These are phyloP conservation scores for Ramaria sp. DNA, from an alignment of 768 basidiomycete genomes.

Conservation along the genomic window DNA sequence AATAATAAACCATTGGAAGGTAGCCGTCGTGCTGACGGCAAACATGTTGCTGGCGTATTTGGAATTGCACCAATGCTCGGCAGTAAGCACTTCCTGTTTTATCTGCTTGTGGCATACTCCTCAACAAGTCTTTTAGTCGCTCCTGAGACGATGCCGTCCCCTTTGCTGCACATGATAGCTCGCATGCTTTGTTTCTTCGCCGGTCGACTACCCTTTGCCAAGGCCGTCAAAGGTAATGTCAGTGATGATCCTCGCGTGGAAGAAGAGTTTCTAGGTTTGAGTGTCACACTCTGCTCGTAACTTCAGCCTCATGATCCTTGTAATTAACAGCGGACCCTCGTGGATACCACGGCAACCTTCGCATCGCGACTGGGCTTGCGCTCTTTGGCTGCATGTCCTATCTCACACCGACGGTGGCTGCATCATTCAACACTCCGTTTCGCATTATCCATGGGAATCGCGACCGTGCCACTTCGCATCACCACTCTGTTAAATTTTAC, in stretches of 20 bases:
- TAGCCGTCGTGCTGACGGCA: background rate
- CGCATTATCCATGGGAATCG: constrained; percentile 24
- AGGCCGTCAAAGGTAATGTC: constrained; percentile 22
- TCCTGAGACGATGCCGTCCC: constrained; percentile 19
- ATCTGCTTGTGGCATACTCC: background rate
- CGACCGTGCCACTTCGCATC: constrained; percentile 23
- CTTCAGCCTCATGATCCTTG: background rate
- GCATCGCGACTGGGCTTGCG: constrained; percentile 24
- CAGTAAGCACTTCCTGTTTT: constrained; percentile 12
- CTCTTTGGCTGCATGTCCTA: constrained; percentile 22
- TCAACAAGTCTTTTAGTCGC: constrained; percentile 13
- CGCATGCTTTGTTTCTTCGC: constrained; percentile 18
- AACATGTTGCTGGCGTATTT: constrained; percentile 21
- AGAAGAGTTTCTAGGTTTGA: constrained; percentile 22
- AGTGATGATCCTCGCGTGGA: constrained; percentile 28
- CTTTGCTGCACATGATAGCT: constrained; percentile 17
- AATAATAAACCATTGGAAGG: background rate
- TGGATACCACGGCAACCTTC: constrained; percentile 24
- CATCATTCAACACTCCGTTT: constrained; percentile 18
- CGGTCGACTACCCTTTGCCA: constrained; percentile 19
- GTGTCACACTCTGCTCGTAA: background rate
- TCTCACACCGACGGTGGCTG: constrained; percentile 6
- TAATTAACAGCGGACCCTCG: constrained; percentile 14
- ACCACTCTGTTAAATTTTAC: constrained; percentile 20
- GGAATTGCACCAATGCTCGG: constrained; percentile 24